Evolutionary conservation across 768 basidiomycete species (phyloP), one percentile per base, ranked within the genome.

Genomic region (Bullera alba): DNA sequence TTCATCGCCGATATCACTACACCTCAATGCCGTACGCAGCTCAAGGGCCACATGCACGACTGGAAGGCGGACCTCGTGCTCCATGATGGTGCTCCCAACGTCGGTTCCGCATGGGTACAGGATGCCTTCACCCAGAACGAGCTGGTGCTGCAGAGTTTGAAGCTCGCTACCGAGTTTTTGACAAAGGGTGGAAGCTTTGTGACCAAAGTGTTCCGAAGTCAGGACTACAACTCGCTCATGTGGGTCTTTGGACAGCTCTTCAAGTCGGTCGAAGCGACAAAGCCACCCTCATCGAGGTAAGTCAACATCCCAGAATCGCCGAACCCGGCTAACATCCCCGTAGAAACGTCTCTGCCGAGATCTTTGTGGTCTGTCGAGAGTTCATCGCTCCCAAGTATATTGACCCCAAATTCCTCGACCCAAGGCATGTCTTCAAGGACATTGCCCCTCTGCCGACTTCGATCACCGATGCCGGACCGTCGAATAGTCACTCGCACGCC

Each of bases 171-270:
- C 46, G 92, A 96, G 63, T 97, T 97, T 69, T 79, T 99, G 51
- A 76, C 77, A 25, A 90, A 91, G 75, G 95, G 87, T 29, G 92
- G 92, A 48, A 89, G 85, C 12, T 99, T 97, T 69, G 84, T 96
- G 39, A 96, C 95, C 25, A 99, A 99, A 75, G 90, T 99, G 51
- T 99, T 99, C 79, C 83, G 95, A 55, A 93, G 89, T 75, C 87
- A 83, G 58, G 95, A 99, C 71, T 99, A 99, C 75, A 97, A 99
- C 76, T 90, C 85, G 67, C 82, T 99, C 60, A 84, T 97, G 61
- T 99, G 95, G 95, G 95, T 97, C 28, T 97, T 99, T 76, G 85
- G 83, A 60, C 95, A 97, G 75, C 76, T 99, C 42, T 99, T 99
- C 71, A 81, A 80, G 39, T 91, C 86, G 73, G 95, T 99, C 27